A percentile compares a stretch with the other conserved stretches of the same genome.
These are phyloP conservation scores for Theobroma cacao DNA, from an alignment of 345 rosid species.

Conservation along the genomic window DNA sequence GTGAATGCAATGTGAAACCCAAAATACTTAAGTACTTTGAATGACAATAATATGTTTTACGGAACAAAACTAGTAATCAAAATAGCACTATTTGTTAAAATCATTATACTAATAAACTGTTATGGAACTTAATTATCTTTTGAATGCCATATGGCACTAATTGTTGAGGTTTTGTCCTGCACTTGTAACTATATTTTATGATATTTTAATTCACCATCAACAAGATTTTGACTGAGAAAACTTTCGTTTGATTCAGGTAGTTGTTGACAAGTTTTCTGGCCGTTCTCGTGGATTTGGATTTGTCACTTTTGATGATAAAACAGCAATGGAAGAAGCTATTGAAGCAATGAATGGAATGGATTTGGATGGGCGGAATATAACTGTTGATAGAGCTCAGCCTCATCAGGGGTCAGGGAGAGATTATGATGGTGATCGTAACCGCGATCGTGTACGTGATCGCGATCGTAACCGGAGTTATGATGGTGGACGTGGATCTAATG, in stretches of 20 bases:
- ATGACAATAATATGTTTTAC: not conserved
- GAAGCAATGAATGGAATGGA: conserved; percentile 88
- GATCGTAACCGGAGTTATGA: conserved; percentile 50
- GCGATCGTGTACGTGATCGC: conserved; percentile 65
- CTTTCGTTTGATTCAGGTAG: conserved; percentile 50
- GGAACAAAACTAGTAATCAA: not conserved
- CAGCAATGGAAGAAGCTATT: conserved; percentile 92
- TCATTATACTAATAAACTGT: not conserved
- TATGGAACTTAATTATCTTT: not conserved
- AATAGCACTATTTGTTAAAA: not conserved
- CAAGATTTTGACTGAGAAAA: not conserved
- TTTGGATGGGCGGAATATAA: conserved; percentile 84
- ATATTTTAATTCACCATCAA: not conserved
- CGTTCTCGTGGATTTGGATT: conserved; percentile 99
- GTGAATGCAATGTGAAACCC: not conserved
- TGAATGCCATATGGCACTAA: not conserved
- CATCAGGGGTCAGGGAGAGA: conserved; percentile 74
- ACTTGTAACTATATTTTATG: not conserved
- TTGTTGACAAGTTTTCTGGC: conserved; percentile 81
- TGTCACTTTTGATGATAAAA: conserved; percentile 80
- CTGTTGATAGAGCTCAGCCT: conserved; percentile 96
- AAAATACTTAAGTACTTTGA: not conserved
- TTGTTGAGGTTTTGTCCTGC: not conserved
- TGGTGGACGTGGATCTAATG: conserved; percentile 54
- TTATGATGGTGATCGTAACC: conserved; percentile 64